Conservation (phyloP, 495 filamentous ascomycete genomes). For the Thozetella sp. region DNA sequence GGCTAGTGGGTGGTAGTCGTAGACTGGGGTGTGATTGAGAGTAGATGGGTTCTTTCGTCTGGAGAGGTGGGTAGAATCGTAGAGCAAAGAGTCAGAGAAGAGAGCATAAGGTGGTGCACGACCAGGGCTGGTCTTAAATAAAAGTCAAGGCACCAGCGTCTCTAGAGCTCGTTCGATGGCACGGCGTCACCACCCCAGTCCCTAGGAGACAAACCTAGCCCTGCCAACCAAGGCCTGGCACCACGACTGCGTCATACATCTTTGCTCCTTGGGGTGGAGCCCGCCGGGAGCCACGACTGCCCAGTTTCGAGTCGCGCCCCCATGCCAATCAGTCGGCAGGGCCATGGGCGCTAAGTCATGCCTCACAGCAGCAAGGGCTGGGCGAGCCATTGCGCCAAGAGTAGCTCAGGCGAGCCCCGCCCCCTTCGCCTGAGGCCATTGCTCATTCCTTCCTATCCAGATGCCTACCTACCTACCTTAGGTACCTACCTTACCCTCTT, state of each 20-base stretch:
- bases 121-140: too few species aligned
- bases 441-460: too few species aligned
- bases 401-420: too few species aligned
- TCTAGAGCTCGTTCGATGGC: not conserved
- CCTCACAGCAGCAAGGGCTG: not conserved
- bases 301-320: constrained; percentile 3
- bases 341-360: not conserved
- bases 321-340: constrained; percentile 4
- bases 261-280: not conserved
- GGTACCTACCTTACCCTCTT: too few species aligned
- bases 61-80: not conserved
- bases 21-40: not conserved
- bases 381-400: too few species aligned
- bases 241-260: constrained; percentile 13
- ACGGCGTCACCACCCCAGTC: not conserved
- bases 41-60: not conserved
- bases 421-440: too few species aligned
- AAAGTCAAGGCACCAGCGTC: not conserved
- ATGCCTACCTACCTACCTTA: too few species aligned
- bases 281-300: not conserved
- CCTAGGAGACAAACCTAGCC: not conserved
- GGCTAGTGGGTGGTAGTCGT: constrained; percentile 8
- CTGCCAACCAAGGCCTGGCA: constrained; percentile 2
- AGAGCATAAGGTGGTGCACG: not conserved
- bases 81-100: not conserved